These are phyloP conservation scores for Phytophthora rubi DNA, from an alignment of 352 stramenopile species.

Conservation along the genomic window DNA sequence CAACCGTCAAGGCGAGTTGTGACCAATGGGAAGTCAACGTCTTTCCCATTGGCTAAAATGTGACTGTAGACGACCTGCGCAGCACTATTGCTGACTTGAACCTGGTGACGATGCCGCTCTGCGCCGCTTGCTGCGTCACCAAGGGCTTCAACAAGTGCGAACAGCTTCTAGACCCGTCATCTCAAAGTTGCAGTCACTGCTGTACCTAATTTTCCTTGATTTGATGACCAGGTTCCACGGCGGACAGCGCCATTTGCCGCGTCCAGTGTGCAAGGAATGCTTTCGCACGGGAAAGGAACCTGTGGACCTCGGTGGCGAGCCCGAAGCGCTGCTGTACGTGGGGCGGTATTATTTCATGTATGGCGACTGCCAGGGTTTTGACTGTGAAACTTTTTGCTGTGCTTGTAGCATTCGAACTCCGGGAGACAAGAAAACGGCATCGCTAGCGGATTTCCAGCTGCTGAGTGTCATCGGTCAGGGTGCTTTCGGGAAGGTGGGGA, in stretches of 20 bases:
- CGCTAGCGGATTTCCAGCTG: slow-evolving; percentile 96
- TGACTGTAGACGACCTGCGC: slow-evolving; percentile 20
- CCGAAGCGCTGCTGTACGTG: slow-evolving; percentile 37
- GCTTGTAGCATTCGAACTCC: slow-evolving; percentile 27
- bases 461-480: slow-evolving; percentile 95
- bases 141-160: slow-evolving; percentile 85
- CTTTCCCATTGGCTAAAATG: slow-evolving; percentile 35
- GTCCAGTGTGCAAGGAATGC: slow-evolving; percentile 80
- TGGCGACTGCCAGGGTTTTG: background rate
- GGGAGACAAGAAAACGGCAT: slow-evolving; percentile 52
- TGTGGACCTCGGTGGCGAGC: slow-evolving; percentile 40
- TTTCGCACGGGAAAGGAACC: slow-evolving; percentile 55
- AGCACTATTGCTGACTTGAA: slow-evolving; percentile 16
- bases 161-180: background rate
- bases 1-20: slow-evolving; percentile 1
- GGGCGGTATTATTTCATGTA: background rate
- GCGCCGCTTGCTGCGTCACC: slow-evolving; percentile 66
- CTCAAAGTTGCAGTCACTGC: background rate
- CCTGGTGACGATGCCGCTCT: slow-evolving; percentile 65
- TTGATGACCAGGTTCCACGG: slow-evolving; percentile 60
- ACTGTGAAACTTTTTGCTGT: slow-evolving; percentile 1
- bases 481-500: slow-evolving; percentile 68
- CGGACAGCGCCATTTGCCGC: slow-evolving; percentile 51
- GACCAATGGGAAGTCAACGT: slow-evolving; percentile 10
- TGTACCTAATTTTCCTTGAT: slow-evolving; percentile 12